phyloP scores from a whole-genome alignment of 2,329 filamentous ascomycete species.

The Dactylonectria macrodidyma region DNA sequence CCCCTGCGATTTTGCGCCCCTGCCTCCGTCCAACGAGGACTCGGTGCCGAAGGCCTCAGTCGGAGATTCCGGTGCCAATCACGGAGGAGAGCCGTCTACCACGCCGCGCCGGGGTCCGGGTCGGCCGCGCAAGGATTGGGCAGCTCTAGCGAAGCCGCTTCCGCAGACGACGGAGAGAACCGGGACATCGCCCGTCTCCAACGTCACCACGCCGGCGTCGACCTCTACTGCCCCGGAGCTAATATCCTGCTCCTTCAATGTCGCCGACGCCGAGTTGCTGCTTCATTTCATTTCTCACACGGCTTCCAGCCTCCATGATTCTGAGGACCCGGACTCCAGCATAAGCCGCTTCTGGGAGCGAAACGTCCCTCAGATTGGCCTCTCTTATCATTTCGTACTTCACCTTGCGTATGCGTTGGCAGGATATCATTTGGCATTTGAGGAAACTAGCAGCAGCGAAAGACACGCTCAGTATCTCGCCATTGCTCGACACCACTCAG shows the following conservation, averaged over 20 bases:
- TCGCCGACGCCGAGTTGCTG: constrained; percentile 50
- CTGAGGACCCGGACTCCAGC: constrained; percentile 34
- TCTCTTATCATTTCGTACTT: constrained; percentile 49
- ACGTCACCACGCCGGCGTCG: constrained; percentile 40
- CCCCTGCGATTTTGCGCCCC: constrained; percentile 48
- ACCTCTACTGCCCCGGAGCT: constrained; percentile 42
- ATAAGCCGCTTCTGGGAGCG: constrained; percentile 47
- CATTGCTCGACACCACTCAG: constrained; percentile 46
- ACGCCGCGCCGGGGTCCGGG: constrained; percentile 48
- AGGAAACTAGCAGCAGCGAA: constrained; percentile 39
- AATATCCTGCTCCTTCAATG: constrained; percentile 42
- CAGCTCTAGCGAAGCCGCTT: constrained; percentile 40
- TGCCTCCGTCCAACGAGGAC: constrained; percentile 38
- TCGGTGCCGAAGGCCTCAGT: constrained; percentile 35
- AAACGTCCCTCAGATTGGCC: constrained; percentile 48
- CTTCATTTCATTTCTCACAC: constrained; percentile 48
- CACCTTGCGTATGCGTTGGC: constrained; percentile 49
- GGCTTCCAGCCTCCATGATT: constrained; percentile 42
- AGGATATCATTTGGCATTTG: constrained; percentile 46
- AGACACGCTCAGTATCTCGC: constrained; percentile 35
- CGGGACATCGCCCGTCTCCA: constrained; percentile 43
- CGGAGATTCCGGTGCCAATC: constrained; percentile 31
- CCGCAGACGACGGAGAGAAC: constrained; percentile 39
- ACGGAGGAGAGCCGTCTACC: constrained; percentile 34
- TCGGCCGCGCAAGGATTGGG: constrained; percentile 51